These are phyloP conservation scores for Aspergillus felis DNA, from an alignment of 2,329 filamentous ascomycete genomes.

Conservation along the genomic window DNA sequence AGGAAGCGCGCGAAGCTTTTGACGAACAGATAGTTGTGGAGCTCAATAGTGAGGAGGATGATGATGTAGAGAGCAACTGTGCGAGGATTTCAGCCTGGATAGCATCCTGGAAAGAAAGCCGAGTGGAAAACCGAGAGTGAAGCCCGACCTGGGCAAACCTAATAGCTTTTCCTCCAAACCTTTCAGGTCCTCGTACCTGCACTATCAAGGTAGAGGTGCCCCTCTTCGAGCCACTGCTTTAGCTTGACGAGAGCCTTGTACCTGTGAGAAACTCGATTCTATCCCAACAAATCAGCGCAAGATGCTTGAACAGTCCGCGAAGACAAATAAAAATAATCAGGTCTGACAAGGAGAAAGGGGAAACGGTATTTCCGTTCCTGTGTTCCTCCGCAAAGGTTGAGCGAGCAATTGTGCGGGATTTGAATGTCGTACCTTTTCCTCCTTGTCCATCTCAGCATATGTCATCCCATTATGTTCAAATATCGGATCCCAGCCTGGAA, in stretches of 20 bases:
- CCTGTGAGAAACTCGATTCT: conserved; percentile 89
- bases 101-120: conserved; percentile 68
- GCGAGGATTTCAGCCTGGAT: conserved; percentile 81
- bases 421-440: conserved; percentile 68
- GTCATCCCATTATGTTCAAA: conserved; percentile 93
- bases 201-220: conserved; percentile 7
- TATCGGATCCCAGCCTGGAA: conserved; percentile 85
- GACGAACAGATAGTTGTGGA: conserved; percentile 86
- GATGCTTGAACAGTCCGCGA: not conserved
- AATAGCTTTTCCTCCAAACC: not conserved
- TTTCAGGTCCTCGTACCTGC: not conserved
- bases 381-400: not conserved
- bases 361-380: not conserved
- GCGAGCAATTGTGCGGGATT: not conserved
- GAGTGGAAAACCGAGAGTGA: conserved; percentile 27
- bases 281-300: conserved; percentile 15
- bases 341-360: not conserved
- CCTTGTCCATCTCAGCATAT: conserved; percentile 91
- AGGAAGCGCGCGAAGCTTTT: conserved; percentile 85
- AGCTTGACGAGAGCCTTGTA: conserved; percentile 83
- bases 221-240: conserved; percentile 68
- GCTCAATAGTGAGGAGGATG: conserved; percentile 72
- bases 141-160: not conserved
- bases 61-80: conserved; percentile 85
- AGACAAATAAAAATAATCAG: not conserved